A percentile compares a stretch with the other conserved stretches of the same genome.
These are phyloP conservation scores for Peterozyma xylosa DNA, from an alignment of 805 yeast genomes.

Conservation along the genomic window DNA sequence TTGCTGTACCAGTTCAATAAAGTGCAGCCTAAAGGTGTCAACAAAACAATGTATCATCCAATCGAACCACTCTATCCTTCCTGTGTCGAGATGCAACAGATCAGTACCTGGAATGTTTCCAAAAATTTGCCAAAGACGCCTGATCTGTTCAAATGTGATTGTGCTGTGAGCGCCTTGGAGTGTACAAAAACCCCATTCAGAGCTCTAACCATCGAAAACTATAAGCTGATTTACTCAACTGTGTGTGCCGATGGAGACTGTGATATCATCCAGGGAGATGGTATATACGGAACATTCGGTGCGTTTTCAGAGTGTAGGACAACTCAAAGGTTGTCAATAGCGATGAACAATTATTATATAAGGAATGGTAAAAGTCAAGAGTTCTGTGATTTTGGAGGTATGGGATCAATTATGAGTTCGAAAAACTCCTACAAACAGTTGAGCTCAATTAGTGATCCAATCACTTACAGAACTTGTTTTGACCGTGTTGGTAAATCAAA, in stretches of 20 bases:
- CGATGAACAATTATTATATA: conserved; percentile 27
- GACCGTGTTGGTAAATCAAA: conserved; percentile 2
- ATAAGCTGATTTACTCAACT: conserved; percentile 17
- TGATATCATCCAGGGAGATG: conserved; percentile 27
- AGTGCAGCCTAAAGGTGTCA: conserved; percentile 16
- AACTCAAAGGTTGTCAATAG: conserved; percentile 31
- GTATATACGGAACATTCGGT: conserved; percentile 32
- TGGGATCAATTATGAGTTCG: conserved; percentile 1
- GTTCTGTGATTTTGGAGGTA: conserved; percentile 12
- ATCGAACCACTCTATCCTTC: conserved; percentile 1
- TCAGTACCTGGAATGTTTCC: conserved; percentile 16
- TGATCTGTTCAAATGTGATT: conserved; percentile 33
- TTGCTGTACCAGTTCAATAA: conserved; percentile 23
- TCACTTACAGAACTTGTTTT: conserved; percentile 3
- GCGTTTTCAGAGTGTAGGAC: conserved; percentile 30
- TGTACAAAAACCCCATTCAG: conserved; percentile 23
- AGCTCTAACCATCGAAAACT: conserved; percentile 18
- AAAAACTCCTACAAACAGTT: conserved; percentile 5
- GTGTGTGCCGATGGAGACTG: conserved; percentile 28
- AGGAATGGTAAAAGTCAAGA: conserved; percentile 13
- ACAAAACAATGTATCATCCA: conserved; percentile 4
- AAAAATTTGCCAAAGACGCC: conserved; percentile 31
- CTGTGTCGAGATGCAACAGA: conserved; percentile 3
- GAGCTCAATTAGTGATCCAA: conserved; percentile 4
- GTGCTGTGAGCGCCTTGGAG: conserved; percentile 29